phyloP scores from a whole-genome alignment of 2,329 filamentous ascomycete species.

The Talaromyces albobiverticillius region DNA sequence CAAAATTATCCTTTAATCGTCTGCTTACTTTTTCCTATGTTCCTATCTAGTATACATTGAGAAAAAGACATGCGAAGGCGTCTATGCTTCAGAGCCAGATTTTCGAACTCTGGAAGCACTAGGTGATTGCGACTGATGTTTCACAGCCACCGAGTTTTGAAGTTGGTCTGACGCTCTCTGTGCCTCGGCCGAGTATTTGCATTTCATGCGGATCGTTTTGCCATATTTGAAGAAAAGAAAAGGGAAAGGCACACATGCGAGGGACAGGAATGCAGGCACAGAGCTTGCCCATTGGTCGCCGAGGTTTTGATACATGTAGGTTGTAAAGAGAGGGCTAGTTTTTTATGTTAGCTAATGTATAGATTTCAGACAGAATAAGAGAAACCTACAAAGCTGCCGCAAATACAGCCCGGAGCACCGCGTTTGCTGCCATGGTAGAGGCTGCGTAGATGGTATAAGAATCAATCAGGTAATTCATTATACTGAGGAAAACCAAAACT shows the following conservation, averaged over 20 bases:
- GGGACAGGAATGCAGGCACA: slow-evolving; percentile 44
- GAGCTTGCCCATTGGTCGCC: slow-evolving; percentile 48
- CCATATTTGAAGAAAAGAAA: slow-evolving; percentile 44
- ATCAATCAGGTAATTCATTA: slow-evolving; percentile 43
- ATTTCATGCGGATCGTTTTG: slow-evolving; percentile 35
- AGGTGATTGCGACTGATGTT: too few species aligned
- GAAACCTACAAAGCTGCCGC: slow-evolving; percentile 33
- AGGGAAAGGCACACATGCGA: slow-evolving; percentile 43
- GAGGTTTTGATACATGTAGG: slow-evolving; percentile 41
- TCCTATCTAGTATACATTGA: too few species aligned
- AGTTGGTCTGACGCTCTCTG: too few species aligned
- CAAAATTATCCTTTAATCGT: too few species aligned
- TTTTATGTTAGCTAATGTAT: neutral
- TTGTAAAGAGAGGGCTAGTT: slow-evolving; percentile 41
- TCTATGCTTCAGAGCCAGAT: too few species aligned
- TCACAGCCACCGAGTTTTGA: too few species aligned
- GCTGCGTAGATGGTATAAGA: slow-evolving; percentile 43
- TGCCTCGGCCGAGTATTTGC: slow-evolving; percentile 35
- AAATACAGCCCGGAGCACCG: slow-evolving; percentile 44
- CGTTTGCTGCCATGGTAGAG: slow-evolving; percentile 41
- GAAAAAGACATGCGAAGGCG: too few species aligned
- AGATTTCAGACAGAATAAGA: too few species aligned
- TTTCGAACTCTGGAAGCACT: too few species aligned
- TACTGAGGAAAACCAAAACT: slow-evolving; percentile 38
- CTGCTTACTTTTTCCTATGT: too few species aligned